Conservation (phyloP, 1,284 basidiomycete genomes). For the Mycena citricolor region DNA sequence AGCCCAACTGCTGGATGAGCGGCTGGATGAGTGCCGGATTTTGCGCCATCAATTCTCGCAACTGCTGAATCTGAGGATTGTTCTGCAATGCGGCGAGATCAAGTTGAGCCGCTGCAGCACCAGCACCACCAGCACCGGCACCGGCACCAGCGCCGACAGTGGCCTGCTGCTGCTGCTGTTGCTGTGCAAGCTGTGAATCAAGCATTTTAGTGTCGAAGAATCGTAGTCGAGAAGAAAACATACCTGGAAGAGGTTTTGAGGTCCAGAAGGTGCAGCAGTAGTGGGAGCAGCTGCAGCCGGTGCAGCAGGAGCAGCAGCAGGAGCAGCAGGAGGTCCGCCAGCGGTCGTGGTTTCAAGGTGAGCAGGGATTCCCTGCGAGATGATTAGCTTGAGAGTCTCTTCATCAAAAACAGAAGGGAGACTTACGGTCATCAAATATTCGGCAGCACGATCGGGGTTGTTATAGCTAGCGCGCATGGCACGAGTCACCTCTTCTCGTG, state of each 20-base stretch:
- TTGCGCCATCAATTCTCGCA: constrained; percentile 69
- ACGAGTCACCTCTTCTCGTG: constrained; percentile 79
- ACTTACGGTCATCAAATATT: constrained; percentile 92
- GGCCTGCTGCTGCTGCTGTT: constrained; percentile 57
- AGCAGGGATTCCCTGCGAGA: constrained; percentile 77
- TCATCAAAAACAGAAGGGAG: constrained; percentile 2
- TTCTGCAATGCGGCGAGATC: constrained; percentile 58
- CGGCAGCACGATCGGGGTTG: constrained; percentile 96
- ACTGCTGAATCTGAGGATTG: constrained; percentile 62
- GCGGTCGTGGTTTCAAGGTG: constrained; percentile 56
- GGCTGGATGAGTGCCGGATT: constrained; percentile 82
- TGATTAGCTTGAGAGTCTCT: constrained; percentile 7
- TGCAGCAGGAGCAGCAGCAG: constrained; percentile 34
- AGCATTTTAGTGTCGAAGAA: constrained; percentile 3
- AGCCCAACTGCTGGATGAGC: constrained; percentile 79
- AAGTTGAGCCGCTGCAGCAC: constrained; percentile 34
- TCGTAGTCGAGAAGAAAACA: constrained; percentile 14
- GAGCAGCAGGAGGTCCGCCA: constrained; percentile 35
- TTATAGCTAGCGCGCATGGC: constrained; percentile 95
- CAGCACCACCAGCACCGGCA: constrained; percentile 30
- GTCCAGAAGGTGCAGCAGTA: constrained; percentile 31
- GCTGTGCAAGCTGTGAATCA: constrained; percentile 61
- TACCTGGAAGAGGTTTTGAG: constrained; percentile 80
- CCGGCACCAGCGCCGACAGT: constrained; percentile 20
- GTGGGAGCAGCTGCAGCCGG: constrained; percentile 35